Evolutionary conservation across 768 basidiomycete genomes (phyloP), one percentile per base, ranked within the genome.

Genomic region (Auricularia sp.): DNA sequence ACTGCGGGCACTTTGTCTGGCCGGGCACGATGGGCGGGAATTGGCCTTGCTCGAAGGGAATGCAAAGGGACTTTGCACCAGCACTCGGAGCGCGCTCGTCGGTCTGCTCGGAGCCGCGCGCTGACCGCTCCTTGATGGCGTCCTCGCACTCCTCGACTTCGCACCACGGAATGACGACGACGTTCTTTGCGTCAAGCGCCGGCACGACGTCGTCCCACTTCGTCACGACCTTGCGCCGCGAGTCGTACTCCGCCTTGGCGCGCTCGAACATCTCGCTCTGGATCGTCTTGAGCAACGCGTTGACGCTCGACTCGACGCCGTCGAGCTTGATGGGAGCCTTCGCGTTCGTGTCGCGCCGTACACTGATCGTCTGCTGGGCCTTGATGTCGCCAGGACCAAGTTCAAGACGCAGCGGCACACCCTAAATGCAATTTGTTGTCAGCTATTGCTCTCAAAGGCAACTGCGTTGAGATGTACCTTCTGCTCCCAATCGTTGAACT

Each of bases 401-500:
- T 78, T 99, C 97, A 67, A 99, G 88, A 68, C 97, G 93, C 67
- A 99, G 81, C 12, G 97, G 97, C 53, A 98, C 94, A 73, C 97
- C 97, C 90, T 94, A 68, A 3, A 14, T 18, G 44, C 53, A 16
- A 58, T 1, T 51, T 18, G 6, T 11, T 21, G 0, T 59, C 56
- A 59, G 56, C 47, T 6, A 16, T 16, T 18, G 21, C 18, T 51
- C 8, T n/a, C n/a, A n/a, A n/a, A n/a, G n/a, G n/a, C n/a, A n/a
- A n/a, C n/a, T n/a, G n/a, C n/a, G n/a, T n/a, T n/a, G n/a, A n/a
- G n/a, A n/a, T n/a, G n/a, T n/a, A n/a, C n/a, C n/a, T 96, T 92
- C 77, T 98, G 89, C 79, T 99, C 97, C 94, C 96, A 98, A 71
- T 98, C 93, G 73, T 98, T 97, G 80, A 97, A 99, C 78, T 99